These are phyloP conservation scores for Cocos nucifera DNA, from an alignment of 176 grass and related monocot genomes.

Conservation along the genomic window DNA sequence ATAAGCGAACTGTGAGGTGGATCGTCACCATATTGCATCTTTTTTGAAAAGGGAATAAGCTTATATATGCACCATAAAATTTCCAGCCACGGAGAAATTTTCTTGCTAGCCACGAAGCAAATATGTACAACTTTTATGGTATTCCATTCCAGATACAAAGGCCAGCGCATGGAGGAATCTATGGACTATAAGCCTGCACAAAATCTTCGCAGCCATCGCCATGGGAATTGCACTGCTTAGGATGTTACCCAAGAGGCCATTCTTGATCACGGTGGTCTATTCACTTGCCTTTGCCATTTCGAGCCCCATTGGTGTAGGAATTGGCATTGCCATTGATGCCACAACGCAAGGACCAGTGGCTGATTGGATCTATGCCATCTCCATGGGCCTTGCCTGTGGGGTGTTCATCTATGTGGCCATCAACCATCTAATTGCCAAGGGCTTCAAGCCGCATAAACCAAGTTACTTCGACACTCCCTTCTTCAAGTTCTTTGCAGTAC, in stretches of 20 bases:
- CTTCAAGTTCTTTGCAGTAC: conserved; percentile 51
- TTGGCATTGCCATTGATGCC: conserved; percentile 56
- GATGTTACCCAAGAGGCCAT: conserved; percentile 38
- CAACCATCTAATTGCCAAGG: conserved; percentile 80
- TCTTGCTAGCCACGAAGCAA: no score
- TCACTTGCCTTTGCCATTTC: conserved; percentile 51
- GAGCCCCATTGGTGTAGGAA: conserved; percentile 47
- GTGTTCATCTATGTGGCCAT: conserved; percentile 73
- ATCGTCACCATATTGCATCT: no score
- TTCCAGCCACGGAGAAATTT: no score
- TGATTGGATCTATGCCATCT: conserved; percentile 56
- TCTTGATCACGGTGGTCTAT: conserved; percentile 45
- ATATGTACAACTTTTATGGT: no score
- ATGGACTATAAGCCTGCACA: conserved; percentile 71
- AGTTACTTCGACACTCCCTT: conserved; percentile 39
- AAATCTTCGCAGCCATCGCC: conserved; percentile 57
- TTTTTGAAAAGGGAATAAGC: no score
- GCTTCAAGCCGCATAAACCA: conserved; percentile 34
- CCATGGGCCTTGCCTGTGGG: conserved; percentile 56
- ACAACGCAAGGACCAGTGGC: conserved; percentile 29
- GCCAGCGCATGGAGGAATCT: conserved; percentile 58
- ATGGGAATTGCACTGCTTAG: conserved; percentile 73
- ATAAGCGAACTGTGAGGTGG: no score
- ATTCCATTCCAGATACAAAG: conserved; percentile 17
- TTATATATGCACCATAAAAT: no score